These are phyloP conservation scores for Echeveria elegans DNA, from an alignment of 164 flowering plant species.

Conservation along the genomic window DNA sequence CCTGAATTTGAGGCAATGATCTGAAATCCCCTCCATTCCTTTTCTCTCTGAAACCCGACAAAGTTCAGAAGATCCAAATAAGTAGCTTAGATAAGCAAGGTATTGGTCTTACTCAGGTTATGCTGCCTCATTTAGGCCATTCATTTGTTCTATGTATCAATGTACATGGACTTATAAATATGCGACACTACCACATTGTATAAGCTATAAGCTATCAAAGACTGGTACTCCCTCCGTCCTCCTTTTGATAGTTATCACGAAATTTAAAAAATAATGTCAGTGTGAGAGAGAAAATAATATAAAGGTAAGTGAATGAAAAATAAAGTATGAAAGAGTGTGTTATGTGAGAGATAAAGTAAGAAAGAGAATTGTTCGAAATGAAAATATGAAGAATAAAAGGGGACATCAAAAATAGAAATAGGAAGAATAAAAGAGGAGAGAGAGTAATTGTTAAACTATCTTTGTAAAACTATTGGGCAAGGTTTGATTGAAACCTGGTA, in stretches of 20 bases:
- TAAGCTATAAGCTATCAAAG: background rate
- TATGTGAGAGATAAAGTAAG: no score
- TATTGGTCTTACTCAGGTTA: background rate
- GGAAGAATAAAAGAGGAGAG: no score
- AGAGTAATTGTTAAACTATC: no score
- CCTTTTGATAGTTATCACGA: no score
- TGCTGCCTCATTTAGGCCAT: background rate
- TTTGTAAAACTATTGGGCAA: background rate
- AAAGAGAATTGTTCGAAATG: no score
- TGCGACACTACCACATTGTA: background rate
- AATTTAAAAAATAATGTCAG: no score
- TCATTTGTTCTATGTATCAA: background rate
- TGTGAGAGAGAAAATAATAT: no score
- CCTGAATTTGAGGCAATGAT: slow-evolving; percentile 21
- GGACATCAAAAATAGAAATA: no score
- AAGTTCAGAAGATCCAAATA: background rate
- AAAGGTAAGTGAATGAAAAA: no score
- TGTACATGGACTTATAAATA: background rate
- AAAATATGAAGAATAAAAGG: no score
- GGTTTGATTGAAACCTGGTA: background rate
- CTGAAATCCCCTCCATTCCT: background rate
- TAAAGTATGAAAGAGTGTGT: no score
- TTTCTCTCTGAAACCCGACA: background rate
- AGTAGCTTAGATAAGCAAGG: background rate
- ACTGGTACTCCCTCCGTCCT: no score